Base-by-base conservation (phyloP, 192 early-diverging fungal species). In the Mortierella hygrophila region DNA sequence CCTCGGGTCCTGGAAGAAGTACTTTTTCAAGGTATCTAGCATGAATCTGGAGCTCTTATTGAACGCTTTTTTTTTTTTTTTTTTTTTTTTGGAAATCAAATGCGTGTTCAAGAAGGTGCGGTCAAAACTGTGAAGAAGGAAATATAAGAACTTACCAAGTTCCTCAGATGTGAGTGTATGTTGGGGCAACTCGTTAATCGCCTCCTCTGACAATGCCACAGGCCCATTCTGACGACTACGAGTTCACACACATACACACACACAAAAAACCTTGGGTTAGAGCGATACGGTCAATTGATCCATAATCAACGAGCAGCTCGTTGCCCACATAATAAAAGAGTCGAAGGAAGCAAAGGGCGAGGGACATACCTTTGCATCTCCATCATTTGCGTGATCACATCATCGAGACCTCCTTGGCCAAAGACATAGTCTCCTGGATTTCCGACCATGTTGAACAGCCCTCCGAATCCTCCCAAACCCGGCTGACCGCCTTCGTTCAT, bases 381-480 rank as follows among this genome's bases (percentile, higher is more conserved):
- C 95, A 96, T 95, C 81, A 95, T 82, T 69, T 95, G 96, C 9
- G 97, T 94, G 70, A 99, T 95, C 68, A 99, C 95, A 88, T 96
- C 94, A 85, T 99, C 98, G 29, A 97, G 90, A 40, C 93, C 96
- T 76, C 89, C 89, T 72, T 95, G 93, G 35, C 95, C 94, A 88
- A 96, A 95, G 16, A 93, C 98, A 88, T 99, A 99, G 89, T 99
- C 98, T 72, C 93, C 92, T 47, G 94, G 90, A 57, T 95, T 82
- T 55, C 88, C 84, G 35, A 79, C 40, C 78, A 80, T 76, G 75
- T 85, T 80, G 70, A 85, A 73, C 23, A 85, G 57, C 29, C 83
- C 70, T 57, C 82, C 72, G 18, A 81, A 37, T 55, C 81, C 75
- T 18, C 75, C 68, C 20, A 55, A 4, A 11, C 72, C 72, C 52